These are phyloP conservation scores for Eucalyptus polyanthemos DNA, from an alignment of 345 rosid species.

Conservation along the genomic window DNA sequence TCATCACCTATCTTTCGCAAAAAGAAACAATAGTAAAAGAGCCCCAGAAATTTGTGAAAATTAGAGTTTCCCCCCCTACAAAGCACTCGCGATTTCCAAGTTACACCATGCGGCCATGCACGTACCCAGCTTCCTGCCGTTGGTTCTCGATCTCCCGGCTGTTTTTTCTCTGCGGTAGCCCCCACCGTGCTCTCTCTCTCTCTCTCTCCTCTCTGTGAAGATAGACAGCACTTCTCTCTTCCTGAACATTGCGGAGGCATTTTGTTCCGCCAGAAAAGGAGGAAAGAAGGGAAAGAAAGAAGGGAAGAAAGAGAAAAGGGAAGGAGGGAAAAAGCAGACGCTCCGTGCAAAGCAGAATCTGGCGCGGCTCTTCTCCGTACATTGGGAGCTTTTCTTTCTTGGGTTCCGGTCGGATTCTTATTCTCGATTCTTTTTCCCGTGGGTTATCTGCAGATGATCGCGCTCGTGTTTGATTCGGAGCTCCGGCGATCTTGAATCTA, in stretches of 20 bases:
- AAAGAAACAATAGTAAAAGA: background rate
- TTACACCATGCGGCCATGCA: background rate
- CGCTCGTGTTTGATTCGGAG: background rate
- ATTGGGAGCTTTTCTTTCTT: background rate
- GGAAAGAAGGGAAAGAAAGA: background rate
- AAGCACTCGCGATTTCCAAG: background rate
- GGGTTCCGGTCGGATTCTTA: background rate
- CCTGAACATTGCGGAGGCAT: background rate
- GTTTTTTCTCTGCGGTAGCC: background rate
- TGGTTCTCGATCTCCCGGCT: background rate
- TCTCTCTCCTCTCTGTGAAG: background rate
- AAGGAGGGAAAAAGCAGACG: background rate
- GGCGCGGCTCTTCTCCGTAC: background rate
- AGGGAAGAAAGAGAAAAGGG: background rate
- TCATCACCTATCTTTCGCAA: background rate
- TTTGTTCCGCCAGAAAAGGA: background rate
- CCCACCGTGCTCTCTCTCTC: background rate
- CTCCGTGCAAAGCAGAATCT: background rate
- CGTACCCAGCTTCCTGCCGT: background rate
- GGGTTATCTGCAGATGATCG: background rate
- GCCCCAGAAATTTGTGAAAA: background rate
- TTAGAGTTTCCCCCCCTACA: background rate
- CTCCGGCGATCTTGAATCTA: background rate
- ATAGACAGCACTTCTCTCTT: background rate
- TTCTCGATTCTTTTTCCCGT: background rate